Conservation (phyloP, 2,329 filamentous ascomycete species). For the Daldinia sp. region DNA sequence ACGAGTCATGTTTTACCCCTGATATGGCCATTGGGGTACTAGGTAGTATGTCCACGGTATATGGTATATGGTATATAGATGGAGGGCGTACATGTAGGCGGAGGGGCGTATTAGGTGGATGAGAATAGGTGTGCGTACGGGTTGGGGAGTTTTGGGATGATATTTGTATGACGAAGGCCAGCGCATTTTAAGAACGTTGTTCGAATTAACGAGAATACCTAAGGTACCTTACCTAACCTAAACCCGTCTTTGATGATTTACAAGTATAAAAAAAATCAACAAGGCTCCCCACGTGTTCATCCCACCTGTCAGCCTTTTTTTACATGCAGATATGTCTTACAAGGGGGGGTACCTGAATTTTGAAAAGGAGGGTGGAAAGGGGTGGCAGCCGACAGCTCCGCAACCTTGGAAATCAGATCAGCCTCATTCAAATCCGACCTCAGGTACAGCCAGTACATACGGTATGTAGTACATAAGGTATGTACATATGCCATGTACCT, state of each 20-base stretch:
- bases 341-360: not conserved
- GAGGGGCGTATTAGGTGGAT: not conserved
- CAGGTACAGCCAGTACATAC: no score
- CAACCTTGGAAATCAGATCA: not conserved
- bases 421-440: not conserved
- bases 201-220: not conserved
- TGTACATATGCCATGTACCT: constrained; percentile 1
- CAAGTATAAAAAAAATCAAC: not conserved
- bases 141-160: not conserved
- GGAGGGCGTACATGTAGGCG: no score
- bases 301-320: constrained; percentile 12
- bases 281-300: constrained; percentile 34
- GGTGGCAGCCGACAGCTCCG: not conserved
- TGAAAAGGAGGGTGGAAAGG: not conserved
- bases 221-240: no score
- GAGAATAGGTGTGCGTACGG: not conserved
- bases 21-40: not conserved
- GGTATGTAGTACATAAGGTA: not conserved
- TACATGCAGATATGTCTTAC: constrained; percentile 10
- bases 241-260: not conserved
- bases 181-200: not conserved
- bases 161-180: not conserved
- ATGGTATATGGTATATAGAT: not conserved
- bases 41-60: not conserved
- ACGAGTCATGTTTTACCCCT: constrained; percentile 16